Percentiles rank a stretch among this genome's conserved stretches.
Evolutionary conservation across 2,329 filamentous ascomycete species (phyloP).

Genomic region (Exophiala sp.): DNA sequence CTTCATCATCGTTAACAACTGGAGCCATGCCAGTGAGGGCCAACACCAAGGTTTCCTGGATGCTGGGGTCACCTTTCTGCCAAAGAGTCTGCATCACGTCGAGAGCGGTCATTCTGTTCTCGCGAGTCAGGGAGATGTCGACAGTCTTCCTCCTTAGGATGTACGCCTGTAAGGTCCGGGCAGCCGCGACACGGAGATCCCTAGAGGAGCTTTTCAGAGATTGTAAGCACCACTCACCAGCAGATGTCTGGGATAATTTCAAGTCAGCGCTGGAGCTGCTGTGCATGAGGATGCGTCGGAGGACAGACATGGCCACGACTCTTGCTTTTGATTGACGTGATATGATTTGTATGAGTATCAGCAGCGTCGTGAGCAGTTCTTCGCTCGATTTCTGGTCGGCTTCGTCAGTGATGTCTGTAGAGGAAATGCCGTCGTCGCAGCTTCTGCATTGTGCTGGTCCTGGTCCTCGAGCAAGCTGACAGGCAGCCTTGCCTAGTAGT

Average conservation of each 20-base stretch:
- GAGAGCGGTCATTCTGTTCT: conserved; percentile 68
- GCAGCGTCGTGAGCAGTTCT: conserved; percentile 42
- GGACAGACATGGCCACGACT: conserved; percentile 66
- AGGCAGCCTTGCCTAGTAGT: conserved; percentile 56
- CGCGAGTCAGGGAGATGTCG: conserved; percentile 47
- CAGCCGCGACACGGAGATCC: conserved; percentile 79
- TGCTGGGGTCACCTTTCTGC: conserved; percentile 61
- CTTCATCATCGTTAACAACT: conserved; percentile 73
- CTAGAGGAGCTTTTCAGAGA: conserved; percentile 78
- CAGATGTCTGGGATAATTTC: conserved; percentile 62
- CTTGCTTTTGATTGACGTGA: conserved; percentile 57
- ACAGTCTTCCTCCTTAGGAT: conserved; percentile 47
- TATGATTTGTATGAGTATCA: conserved; percentile 40
- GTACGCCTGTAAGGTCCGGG: conserved; percentile 65
- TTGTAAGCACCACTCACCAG: conserved; percentile 78
- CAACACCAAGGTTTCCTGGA: conserved; percentile 81
- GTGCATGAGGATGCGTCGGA: conserved; percentile 69
- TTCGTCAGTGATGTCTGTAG: conserved; percentile 12
- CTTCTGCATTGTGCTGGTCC: conserved; percentile 29
- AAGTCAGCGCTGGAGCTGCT: conserved; percentile 58
- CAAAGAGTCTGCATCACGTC: conserved; percentile 69
- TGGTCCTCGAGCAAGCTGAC: conserved; percentile 37
- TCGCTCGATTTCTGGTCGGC: conserved; percentile 26
- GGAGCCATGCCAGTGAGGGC: conserved; percentile 81
- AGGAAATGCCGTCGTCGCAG: conserved; percentile 37